Evolutionary conservation across 1,139 yeast species (phyloP), one percentile per base, ranked within the genome.

Genomic region (Pichia sp.): DNA sequence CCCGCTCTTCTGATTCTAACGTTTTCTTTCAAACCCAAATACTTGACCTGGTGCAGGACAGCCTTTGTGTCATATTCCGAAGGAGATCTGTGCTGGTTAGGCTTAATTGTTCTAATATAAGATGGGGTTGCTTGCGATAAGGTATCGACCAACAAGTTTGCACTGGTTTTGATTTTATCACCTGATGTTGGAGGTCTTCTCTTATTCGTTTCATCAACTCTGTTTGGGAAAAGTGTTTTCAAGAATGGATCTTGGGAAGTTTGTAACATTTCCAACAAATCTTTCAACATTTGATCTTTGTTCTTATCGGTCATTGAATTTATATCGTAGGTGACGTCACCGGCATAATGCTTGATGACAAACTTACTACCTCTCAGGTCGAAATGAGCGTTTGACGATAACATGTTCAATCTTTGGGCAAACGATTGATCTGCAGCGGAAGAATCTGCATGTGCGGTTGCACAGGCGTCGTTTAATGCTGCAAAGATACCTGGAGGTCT

Each of bases 1-100:
- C 99, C 99, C 0, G 99, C 99, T 75, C 99, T 87, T 75, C 99
- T 84, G 63, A 95, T 95, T 61, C 99, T 83, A 48, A 95, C 98
- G 70, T 95, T 95, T 71, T 95, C 99, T 67, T 93, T 95, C 70
- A 95, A 77, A 68, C 99, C 99, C 64, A 95, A 79, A 69, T 95
- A 95, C 68, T 95, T 95, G 61, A 95, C 86, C 74, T 95, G 99
- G 73, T 95, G 99, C 63, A 93, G 76, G 12, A 93, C 99, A 64
- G 91, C 97, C 56, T 81, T 83, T 58, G 85, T 84, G 66, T 92
- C 96, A 68, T 89, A 95, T 64, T 93, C 99, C 49, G 83, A 76
- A 14, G 99, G 96, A 17, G 93, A 85, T 67, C 90, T 87, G 59
- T 91, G 86, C 73, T 92, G 96, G 70, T 95, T 95, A 20, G 99